Base-by-base conservation (phyloP, 2,329 filamentous ascomycete genomes). In the Diplodia seriata region DNA sequence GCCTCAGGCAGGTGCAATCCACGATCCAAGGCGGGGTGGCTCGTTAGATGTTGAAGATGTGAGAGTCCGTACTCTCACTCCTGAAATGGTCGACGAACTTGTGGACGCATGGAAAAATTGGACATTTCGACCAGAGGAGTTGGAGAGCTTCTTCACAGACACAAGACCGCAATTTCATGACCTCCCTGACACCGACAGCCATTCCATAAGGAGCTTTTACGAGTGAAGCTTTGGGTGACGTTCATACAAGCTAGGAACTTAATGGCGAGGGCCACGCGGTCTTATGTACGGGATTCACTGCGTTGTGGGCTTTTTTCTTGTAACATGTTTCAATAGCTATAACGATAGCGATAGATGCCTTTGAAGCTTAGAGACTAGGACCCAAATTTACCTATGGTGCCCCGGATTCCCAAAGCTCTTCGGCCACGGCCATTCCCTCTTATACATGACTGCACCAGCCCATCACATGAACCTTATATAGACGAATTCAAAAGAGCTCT, bases 71-170 rank as follows among this genome's bases (percentile, higher is more conserved):
- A 71, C 75, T 70, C 50, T 80, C 68, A 79, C 76, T 1, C 36
- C 36, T 11, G 76, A 78, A 66, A 78, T 78, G 76, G 63, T 78
- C 8, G 56, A 73, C 2, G 74, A 75, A 62, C 67, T 79, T 49
- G 69, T 70, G 9, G 47, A 61, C n/a, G 77, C 76, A 18, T 80
- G 75, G 62, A 71, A 64, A 53, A 73, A 73, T 9, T 80, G 78
- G 78, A 76, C 76, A 1, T 80, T 79, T 66, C 73, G 74, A 47
- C 69, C 68, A 4, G 71, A 71, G 5, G 71, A 70, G 3, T 70
- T 73, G 12, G 69, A 75, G 55, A 62, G 36, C 9, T 2, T 3
- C 7, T 15, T 66, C 40, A 57, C 43, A 0, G 20, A 49, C 18
- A 0, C 1, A 4, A 26, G 54, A 36, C 18, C 50, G 2, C 14